These are phyloP conservation scores for Paxillus rubicundulus DNA, from an alignment of 768 basidiomycete genomes.

Conservation along the genomic window DNA sequence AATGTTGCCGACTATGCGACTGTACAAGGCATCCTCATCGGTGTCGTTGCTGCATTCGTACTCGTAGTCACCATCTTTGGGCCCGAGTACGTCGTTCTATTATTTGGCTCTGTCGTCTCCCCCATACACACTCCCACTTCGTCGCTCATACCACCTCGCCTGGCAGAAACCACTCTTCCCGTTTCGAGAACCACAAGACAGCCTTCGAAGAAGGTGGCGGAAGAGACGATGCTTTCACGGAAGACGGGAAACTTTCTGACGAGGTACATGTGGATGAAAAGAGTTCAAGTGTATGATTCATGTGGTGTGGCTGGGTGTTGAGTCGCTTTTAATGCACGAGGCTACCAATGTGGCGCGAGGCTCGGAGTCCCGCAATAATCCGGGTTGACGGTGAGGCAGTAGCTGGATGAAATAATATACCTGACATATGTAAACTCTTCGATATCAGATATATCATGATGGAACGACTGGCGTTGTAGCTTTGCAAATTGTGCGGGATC, in stretches of 20 bases:
- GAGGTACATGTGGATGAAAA: slow-evolving; percentile 22
- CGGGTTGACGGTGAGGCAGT: too few species aligned
- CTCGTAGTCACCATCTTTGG: slow-evolving; percentile 76
- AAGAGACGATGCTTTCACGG: slow-evolving; percentile 45
- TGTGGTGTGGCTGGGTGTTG: too few species aligned
- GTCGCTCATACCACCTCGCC: not conserved
- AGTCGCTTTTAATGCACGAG: too few species aligned
- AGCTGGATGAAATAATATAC: too few species aligned
- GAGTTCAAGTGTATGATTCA: slow-evolving; percentile 11
- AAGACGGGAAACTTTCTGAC: slow-evolving; percentile 1
- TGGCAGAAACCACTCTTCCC: slow-evolving; percentile 62
- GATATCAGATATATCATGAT: too few species aligned
- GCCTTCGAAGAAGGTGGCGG: slow-evolving; percentile 79
- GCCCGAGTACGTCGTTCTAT: slow-evolving; percentile 53
- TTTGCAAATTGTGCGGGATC: too few species aligned
- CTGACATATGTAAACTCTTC: too few species aligned
- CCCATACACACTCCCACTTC: too few species aligned
- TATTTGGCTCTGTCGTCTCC: not conserved
- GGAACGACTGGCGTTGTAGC: too few species aligned
- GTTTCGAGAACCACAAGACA: slow-evolving; percentile 80
- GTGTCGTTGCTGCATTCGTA: slow-evolving; percentile 74
- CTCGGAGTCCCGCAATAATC: too few species aligned
- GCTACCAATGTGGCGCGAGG: too few species aligned
- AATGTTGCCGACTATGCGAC: slow-evolving; percentile 65
- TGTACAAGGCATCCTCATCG: slow-evolving; percentile 88